Percentiles rank a stretch among this genome's conserved stretches.
phyloP scores from a whole-genome alignment of 306 rosid species.

The Myrica gale region DNA sequence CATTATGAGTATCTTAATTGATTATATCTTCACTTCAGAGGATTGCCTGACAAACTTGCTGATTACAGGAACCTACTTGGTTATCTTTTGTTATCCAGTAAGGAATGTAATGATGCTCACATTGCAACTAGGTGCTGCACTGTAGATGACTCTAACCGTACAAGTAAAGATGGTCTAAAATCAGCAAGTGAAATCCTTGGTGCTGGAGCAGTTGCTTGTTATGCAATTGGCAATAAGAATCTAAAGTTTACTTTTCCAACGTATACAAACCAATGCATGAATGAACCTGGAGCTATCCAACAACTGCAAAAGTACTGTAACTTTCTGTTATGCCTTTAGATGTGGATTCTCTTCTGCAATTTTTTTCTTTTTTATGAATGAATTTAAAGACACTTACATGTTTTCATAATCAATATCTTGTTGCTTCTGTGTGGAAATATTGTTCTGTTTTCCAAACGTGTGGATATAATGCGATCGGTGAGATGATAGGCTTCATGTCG shows the following conservation, averaged over 20 bases:
- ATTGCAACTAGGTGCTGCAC: constrained; percentile 72
- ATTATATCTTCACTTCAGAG: background rate
- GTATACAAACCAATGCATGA: constrained; percentile 54
- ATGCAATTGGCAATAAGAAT: constrained; percentile 49
- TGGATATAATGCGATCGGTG: background rate
- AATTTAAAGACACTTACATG: constrained; percentile 5
- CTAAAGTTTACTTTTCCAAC: constrained; percentile 71
- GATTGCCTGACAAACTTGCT: constrained; percentile 29
- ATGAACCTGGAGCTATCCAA: constrained; percentile 46
- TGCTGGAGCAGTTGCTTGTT: constrained; percentile 86
- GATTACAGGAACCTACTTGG: constrained; percentile 82
- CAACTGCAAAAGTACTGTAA: constrained; percentile 65
- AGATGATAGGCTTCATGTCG: background rate
- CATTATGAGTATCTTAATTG: constrained; percentile 19
- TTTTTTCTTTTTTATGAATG: constrained; percentile 6
- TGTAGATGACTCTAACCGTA: constrained; percentile 40
- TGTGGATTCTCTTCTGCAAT: constrained; percentile 8
- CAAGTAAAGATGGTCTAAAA: constrained; percentile 53
- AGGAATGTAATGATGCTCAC: constrained; percentile 54
- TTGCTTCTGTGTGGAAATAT: background rate
- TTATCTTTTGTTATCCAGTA: constrained; percentile 66
- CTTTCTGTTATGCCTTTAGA: constrained; percentile 24
- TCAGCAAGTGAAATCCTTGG: constrained; percentile 65
- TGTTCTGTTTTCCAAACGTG: background rate
- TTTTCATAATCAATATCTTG: background rate